These are phyloP conservation scores for Polychaeton citri DNA, from an alignment of 2,329 filamentous ascomycete species.

Conservation along the genomic window DNA sequence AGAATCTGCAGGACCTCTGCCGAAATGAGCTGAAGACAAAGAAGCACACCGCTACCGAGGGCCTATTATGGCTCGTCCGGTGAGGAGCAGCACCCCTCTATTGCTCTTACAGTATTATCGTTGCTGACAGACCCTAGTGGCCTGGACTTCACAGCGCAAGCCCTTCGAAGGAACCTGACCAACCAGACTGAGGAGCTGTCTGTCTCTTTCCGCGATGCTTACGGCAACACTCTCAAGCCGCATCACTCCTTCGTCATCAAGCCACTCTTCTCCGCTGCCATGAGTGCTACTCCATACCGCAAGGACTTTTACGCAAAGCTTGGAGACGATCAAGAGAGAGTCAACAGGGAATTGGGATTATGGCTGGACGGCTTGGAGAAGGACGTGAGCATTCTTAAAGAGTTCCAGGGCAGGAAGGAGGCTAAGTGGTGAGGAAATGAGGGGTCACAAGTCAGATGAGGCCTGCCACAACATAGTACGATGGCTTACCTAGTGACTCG, in stretches of 20 bases:
- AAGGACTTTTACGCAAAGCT: constrained; percentile 89
- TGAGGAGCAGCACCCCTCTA: constrained; percentile 29
- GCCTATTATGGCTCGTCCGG: constrained; percentile 81
- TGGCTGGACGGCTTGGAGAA: constrained; percentile 72
- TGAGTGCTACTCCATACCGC: constrained; percentile 85
- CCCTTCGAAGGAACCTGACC: constrained; percentile 62
- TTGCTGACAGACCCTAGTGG: constrained; percentile 41
- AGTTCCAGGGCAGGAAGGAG: constrained; percentile 44
- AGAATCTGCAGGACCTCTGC: constrained; percentile 72
- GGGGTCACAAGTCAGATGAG: too few relatives aligned
- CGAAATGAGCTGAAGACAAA: constrained; percentile 78
- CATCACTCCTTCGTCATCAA: constrained; percentile 84
- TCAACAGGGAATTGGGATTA: constrained; percentile 48
- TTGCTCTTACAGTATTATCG: background rate
- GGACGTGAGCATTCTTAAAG: constrained; percentile 62
- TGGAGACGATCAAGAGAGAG: constrained; percentile 50
- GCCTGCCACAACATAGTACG: too few relatives aligned
- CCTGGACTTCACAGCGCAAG: constrained; percentile 84
- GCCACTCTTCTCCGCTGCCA: constrained; percentile 83
- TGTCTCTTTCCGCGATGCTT: constrained; percentile 74
- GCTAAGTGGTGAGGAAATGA: constrained; percentile 18
- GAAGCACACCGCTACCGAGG: constrained; percentile 80
- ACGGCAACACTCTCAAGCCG: constrained; percentile 75
- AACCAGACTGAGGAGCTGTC: constrained; percentile 62
- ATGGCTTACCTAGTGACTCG: too few relatives aligned